Percentiles rank a stretch among this genome's conserved stretches.
phyloP scores from a whole-genome alignment of 768 basidiomycete genomes.

The Grammothele lineata region DNA sequence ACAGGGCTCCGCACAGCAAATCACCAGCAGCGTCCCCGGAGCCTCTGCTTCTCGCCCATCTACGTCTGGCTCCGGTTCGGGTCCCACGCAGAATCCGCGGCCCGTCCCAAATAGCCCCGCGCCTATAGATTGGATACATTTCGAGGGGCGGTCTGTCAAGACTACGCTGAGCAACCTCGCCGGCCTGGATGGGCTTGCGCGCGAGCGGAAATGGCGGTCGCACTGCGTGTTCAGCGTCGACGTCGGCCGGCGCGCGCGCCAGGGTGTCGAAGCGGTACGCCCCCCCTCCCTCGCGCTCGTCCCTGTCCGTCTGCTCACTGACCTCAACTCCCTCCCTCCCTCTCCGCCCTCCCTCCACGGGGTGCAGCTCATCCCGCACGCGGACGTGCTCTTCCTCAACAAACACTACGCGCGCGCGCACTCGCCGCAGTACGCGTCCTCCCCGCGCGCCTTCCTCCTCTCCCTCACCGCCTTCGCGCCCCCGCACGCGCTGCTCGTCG shows the following conservation, averaged over 20 bases:
- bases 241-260: slow-evolving; percentile 65
- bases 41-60: slow-evolving; percentile 26
- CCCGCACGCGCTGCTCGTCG: slow-evolving; percentile 75
- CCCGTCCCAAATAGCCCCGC: slow-evolving; percentile 53
- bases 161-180: slow-evolving; percentile 75
- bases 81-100: slow-evolving; percentile 19
- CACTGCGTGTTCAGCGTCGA: slow-evolving; percentile 82
- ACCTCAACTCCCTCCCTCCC: too few relatives aligned
- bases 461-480: slow-evolving; percentile 65
- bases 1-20: slow-evolving; percentile 1
- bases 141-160: slow-evolving; percentile 77
- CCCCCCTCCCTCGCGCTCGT: not conserved
- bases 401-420: slow-evolving; percentile 65
- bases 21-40: slow-evolving; percentile 18
- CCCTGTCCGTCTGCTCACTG: not conserved
- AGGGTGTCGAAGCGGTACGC: slow-evolving; percentile 74
- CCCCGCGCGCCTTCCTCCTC: slow-evolving; percentile 73
- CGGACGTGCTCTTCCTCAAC: slow-evolving; percentile 78
- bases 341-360: too few relatives aligned
- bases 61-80: slow-evolving; percentile 5
- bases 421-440: slow-evolving; percentile 53
- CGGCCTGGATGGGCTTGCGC: slow-evolving; percentile 76
- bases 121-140: slow-evolving; percentile 85
- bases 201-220: slow-evolving; percentile 79
- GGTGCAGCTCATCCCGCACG: slow-evolving; percentile 71